Evolutionary conservation across 305 asterid species (phyloP).

Genomic region (Solanum chacoense): DNA sequence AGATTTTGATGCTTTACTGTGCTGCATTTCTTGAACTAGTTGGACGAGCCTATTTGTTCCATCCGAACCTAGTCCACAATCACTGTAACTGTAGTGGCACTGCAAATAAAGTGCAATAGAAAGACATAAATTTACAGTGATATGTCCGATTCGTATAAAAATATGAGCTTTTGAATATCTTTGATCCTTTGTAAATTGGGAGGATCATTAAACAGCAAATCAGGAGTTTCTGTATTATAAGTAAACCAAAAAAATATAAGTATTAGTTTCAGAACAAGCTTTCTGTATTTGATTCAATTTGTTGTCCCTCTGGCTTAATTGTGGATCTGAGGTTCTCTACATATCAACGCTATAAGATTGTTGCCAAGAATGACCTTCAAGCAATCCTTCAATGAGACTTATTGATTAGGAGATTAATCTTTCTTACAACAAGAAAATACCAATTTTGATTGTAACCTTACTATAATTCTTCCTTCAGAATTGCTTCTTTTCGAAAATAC

Average conservation of each 20-base stretch:
- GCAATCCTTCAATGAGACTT: not conserved
- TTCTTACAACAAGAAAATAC: not conserved
- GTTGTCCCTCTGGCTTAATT: not conserved
- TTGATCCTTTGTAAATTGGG: not conserved
- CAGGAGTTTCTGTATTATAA: not conserved
- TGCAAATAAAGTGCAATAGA: constrained; percentile 10
- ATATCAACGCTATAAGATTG: not conserved
- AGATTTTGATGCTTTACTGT: constrained; percentile 41
- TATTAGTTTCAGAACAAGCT: not conserved
- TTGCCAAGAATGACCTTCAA: not conserved
- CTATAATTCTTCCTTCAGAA: not conserved
- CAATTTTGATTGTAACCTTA: not conserved
- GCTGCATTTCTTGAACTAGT: constrained; percentile 88
- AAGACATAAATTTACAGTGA: not conserved
- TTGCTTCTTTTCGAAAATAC: not conserved
- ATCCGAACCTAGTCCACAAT: constrained; percentile 92
- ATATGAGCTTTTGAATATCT: not conserved
- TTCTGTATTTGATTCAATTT: not conserved
- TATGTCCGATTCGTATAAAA: not conserved
- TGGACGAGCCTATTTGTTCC: constrained; percentile 89
- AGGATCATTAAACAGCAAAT: not conserved
- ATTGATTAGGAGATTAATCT: not conserved
- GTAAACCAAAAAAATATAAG: not conserved
- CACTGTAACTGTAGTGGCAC: constrained; percentile 96
- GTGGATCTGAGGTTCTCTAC: not conserved